Base-by-base conservation (phyloP, 2,329 filamentous ascomycete genomes). In the Cordyceps javanica region DNA sequence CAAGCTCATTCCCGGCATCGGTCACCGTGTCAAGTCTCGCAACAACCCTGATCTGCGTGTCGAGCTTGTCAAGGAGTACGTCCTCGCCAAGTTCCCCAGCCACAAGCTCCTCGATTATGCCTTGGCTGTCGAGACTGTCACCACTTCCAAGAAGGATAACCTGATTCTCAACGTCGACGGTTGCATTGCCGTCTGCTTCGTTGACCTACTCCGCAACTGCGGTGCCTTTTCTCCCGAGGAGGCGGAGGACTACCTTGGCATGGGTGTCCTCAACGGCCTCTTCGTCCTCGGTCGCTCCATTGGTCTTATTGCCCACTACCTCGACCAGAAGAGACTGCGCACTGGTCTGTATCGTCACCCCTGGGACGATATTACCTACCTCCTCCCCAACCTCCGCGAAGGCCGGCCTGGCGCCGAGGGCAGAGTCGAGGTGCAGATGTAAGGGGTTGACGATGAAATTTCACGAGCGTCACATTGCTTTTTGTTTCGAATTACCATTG, bases 21-120 rank as follows among this genome's bases (percentile, higher is more conserved):
- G 94, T 68, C 94, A 99, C 85, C 91, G 92, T 77, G 90, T 99
- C 83, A 99, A 99, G 86, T 99, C 94, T 65, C 89, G 94, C 70
- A 97, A 97, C 85, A 99, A 99, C 87, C 94, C 94, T 62, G 94
- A 99, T 86, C 88, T 99, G 67, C 94, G 94, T 83, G 94, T 99
- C 67, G 93, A 97, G 82, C 89, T 99, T 60, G 94, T 99, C 72
- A 99, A 97, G 85, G 93, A 99, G 79, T 99, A 94, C 76, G 94
- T 96, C 72, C 83, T 92, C 78, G 90, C 92, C 82, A 91, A 94
- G 81, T 99, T 99, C 88, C 91, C 94, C 67, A 92, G 80, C 80
- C 91, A 90, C 84, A 97, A 97, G 85, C 87, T 97, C 72, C 91
- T 99, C 73, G 94, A 99, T 81, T 99, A 97, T 75, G 94, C 94